A percentile compares a stretch with the other conserved stretches of the same genome.
phyloP scores from a whole-genome alignment of 768 basidiomycete genomes.

The Boletus edulis region DNA sequence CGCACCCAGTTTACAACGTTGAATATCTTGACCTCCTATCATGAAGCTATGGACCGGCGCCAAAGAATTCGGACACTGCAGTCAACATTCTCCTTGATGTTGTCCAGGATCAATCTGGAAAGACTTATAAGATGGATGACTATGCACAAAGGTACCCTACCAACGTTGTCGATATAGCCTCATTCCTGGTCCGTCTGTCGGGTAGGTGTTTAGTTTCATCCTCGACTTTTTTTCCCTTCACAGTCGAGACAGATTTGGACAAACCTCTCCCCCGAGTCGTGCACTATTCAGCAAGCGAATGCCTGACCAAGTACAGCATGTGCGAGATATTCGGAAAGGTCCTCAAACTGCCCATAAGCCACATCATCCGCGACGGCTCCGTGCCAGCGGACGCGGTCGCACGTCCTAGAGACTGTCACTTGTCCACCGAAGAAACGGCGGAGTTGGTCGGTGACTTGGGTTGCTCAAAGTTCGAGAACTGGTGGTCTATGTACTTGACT shows the following conservation, averaged over 20 bases:
- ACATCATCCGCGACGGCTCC: slow-evolving; percentile 73
- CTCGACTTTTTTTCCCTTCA: background rate
- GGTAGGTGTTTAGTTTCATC: slow-evolving; percentile 40
- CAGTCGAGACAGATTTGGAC: slow-evolving; percentile 31
- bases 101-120: slow-evolving; percentile 82
- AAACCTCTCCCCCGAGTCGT: slow-evolving; percentile 49
- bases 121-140: slow-evolving; percentile 93
- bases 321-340: slow-evolving; percentile 75
- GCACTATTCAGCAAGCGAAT: slow-evolving; percentile 82
- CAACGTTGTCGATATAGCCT: slow-evolving; percentile 82
- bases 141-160: slow-evolving; percentile 93
- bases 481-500: slow-evolving; percentile 66
- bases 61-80: slow-evolving; percentile 83
- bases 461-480: slow-evolving; percentile 72
- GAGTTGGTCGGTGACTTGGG: slow-evolving; percentile 60
- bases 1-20: background rate
- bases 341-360: slow-evolving; percentile 64
- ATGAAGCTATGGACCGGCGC: slow-evolving; percentile 80
- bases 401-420: slow-evolving; percentile 77
- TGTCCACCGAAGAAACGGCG: slow-evolving; percentile 77
- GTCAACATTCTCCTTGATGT: slow-evolving; percentile 88
- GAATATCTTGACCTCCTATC: background rate
- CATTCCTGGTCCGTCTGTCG: slow-evolving; percentile 75
- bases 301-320: slow-evolving; percentile 93
- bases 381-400: slow-evolving; percentile 66